A percentile compares a stretch with the other conserved stretches of the same genome.
Evolutionary conservation across 78 protist species (phyloP).

Genomic region (Dictyostelium purpureum): DNA sequence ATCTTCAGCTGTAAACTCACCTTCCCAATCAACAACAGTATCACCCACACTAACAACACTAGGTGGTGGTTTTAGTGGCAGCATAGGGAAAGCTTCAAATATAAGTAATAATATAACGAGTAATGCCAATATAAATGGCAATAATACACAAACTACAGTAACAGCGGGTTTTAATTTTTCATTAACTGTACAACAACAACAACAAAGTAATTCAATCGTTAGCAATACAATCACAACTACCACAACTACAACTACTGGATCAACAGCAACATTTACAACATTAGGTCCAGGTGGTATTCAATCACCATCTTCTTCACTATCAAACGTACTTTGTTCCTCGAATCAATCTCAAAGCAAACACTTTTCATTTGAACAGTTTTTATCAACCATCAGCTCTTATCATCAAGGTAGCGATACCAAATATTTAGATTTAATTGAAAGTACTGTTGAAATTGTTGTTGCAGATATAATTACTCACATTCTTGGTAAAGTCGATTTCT

Average conservation of each 20-base stretch:
- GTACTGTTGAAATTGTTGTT: conserved; percentile 59
- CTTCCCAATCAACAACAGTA: not conserved
- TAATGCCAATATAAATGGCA: not conserved
- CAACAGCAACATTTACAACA: not conserved
- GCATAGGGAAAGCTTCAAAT: not conserved
- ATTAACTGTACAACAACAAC: not conserved
- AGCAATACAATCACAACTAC: not conserved
- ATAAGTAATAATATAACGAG: not conserved
- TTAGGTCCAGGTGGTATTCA: not conserved
- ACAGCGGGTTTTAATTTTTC: conserved; percentile 6
- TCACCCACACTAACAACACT: not conserved
- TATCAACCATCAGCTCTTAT: not conserved
- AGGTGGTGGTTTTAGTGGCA: conserved; percentile 37
- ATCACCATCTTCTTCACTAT: not conserved
- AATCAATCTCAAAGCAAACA: conserved; percentile 26
- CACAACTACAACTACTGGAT: not conserved
- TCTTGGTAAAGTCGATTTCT: conserved; percentile 38
- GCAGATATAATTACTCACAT: conserved; percentile 69
- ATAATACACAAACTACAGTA: not conserved
- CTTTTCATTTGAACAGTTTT: conserved; percentile 43
- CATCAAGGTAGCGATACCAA: not conserved
- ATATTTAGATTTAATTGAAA: conserved; percentile 51
- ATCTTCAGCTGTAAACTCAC: conserved; percentile 22
- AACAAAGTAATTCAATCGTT: not conserved
- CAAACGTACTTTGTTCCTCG: not conserved